Conservation (phyloP, 768 basidiomycete genomes). For the Pholiota conissans region DNA sequence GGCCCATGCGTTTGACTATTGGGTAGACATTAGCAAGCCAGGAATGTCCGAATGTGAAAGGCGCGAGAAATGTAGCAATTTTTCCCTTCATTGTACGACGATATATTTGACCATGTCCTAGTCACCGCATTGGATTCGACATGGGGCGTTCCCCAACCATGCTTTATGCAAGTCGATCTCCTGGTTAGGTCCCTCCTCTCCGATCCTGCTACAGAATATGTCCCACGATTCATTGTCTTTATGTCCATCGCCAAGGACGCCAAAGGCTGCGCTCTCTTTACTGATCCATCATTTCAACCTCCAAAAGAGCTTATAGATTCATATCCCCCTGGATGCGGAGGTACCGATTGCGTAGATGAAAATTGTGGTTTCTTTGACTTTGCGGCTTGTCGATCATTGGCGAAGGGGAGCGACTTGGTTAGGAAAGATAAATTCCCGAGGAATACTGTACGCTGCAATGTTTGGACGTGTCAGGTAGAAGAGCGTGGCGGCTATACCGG, state of each 20-base stretch:
- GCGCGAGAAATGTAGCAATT: constrained; percentile 13
- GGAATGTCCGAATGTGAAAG: constrained; percentile 17
- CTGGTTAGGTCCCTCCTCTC: constrained; percentile 20
- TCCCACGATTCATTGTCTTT: constrained; percentile 19
- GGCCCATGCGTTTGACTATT: constrained; percentile 23
- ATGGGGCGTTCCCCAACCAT: no score
- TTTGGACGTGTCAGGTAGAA: constrained; percentile 15
- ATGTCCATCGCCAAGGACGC: neutral
- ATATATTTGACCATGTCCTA: no score
- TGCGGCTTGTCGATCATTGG: constrained; percentile 11
- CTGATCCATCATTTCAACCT: constrained; percentile 12
- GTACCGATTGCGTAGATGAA: constrained; percentile 5
- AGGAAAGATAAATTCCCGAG: constrained; percentile 7
- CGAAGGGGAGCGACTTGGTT: constrained; percentile 9
- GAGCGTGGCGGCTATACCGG: neutral
- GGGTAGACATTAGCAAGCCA: constrained; percentile 23
- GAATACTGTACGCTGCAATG: constrained; percentile 17
- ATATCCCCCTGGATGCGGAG: constrained; percentile 16
- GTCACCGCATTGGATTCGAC: no score
- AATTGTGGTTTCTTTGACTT: constrained; percentile 19
- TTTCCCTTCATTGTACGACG: neutral
- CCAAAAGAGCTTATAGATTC: constrained; percentile 10
- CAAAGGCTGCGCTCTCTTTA: constrained; percentile 18
- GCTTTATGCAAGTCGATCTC: constrained; percentile 20
- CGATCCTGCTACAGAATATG: constrained; percentile 18